These are phyloP conservation scores for Ogataea methanolica DNA, from an alignment of 805 yeast genomes.

Conservation along the genomic window DNA sequence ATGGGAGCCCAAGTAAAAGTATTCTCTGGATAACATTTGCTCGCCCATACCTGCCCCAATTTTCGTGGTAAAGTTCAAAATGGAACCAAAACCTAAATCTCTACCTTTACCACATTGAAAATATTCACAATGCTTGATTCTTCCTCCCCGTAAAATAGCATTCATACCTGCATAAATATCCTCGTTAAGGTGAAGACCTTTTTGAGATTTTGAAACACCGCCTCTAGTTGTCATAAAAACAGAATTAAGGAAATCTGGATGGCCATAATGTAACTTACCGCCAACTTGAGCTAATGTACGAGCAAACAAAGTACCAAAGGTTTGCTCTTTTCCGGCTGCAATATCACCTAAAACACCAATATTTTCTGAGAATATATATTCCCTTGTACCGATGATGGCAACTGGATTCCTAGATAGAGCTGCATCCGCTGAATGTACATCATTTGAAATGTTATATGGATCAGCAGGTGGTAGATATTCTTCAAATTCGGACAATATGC, in stretches of 20 bases:
- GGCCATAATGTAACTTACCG: slow-evolving; percentile 82
- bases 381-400: slow-evolving; percentile 81
- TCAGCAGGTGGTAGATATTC: slow-evolving; percentile 33
- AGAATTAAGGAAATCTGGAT: slow-evolving; percentile 76
- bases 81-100: slow-evolving; percentile 80
- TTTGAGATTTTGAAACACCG: slow-evolving; percentile 82
- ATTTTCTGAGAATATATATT: slow-evolving; percentile 78
- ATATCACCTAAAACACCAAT: slow-evolving; percentile 79
- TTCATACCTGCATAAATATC: slow-evolving; percentile 87
- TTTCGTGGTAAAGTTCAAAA: slow-evolving; percentile 75
- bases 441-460: slow-evolving; percentile 21
- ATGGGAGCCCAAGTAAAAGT: slow-evolving; percentile 72
- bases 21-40: slow-evolving; percentile 78
- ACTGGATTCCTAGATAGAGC: slow-evolving; percentile 47
- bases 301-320: slow-evolving; percentile 80
- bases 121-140: slow-evolving; percentile 79
- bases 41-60: slow-evolving; percentile 93
- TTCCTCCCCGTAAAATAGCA: slow-evolving; percentile 74
- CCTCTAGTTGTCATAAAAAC: slow-evolving; percentile 81
- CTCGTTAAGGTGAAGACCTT: slow-evolving; percentile 77
- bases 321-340: slow-evolving; percentile 86
- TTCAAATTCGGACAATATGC: slow-evolving; percentile 72
- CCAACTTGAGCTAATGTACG: slow-evolving; percentile 79
- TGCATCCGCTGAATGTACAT: background rate
- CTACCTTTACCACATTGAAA: slow-evolving; percentile 85